Conservation (phyloP, 177 flowering plant genomes). For the Vitis hybrid region DNA sequence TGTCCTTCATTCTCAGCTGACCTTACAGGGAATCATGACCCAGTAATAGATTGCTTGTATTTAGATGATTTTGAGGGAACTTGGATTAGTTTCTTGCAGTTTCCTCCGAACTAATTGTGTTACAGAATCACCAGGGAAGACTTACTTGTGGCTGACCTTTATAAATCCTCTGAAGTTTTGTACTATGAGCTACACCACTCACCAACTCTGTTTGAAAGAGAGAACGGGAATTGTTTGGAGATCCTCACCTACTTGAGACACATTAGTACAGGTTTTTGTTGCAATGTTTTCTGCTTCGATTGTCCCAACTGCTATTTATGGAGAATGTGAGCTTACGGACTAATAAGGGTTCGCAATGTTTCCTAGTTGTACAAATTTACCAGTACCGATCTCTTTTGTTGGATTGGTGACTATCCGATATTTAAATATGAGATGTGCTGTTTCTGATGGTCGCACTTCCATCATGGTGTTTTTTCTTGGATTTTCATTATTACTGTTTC, state of each 20-base stretch:
- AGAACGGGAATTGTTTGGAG: not conserved
- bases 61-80: not conserved
- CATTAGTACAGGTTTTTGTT: not conserved
- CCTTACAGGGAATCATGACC: not conserved
- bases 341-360: not conserved
- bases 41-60: not conserved
- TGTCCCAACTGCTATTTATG: not conserved
- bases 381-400: not conserved
- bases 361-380: not conserved
- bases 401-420: not conserved
- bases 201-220: not conserved
- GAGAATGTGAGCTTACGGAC: not conserved
- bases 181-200: not conserved
- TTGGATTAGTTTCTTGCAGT: not conserved
- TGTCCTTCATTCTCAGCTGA: not conserved
- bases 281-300: not conserved
- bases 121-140: not conserved
- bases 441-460: not conserved
- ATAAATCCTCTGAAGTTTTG: not conserved
- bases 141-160: not conserved
- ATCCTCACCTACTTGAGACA: not conserved
- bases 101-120: not conserved
- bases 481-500: not conserved
- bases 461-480: not conserved
- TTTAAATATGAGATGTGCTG: not conserved